These are phyloP conservation scores for Lenwebbia sp. DNA, from an alignment of 345 rosid species.

Conservation along the genomic window DNA sequence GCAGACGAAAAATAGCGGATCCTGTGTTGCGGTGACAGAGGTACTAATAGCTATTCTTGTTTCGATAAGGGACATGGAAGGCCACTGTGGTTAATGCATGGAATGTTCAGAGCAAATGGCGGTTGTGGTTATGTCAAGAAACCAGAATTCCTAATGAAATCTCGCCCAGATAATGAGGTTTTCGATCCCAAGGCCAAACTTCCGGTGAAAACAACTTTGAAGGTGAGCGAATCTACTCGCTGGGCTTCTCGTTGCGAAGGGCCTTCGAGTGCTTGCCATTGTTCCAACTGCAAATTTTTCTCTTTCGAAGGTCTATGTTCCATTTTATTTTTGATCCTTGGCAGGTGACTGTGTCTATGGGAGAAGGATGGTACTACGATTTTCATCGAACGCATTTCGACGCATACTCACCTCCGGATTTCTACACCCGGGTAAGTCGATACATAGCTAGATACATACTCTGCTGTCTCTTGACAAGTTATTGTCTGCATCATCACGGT, in stretches of 20 bases:
- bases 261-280: not conserved
- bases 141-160: constrained; percentile 47
- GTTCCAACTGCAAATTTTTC: too few species aligned
- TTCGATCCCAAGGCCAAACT: constrained; percentile 50
- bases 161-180: constrained; percentile 21
- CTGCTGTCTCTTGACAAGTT: not conserved
- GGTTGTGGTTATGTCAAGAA: constrained; percentile 88
- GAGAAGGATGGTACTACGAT: constrained; percentile 85
- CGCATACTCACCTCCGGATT: constrained; percentile 77
- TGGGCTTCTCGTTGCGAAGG: not conserved
- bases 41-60: not conserved
- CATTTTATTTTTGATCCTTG: not conserved
- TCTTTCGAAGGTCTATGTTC: not conserved
- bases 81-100: constrained; percentile 86
- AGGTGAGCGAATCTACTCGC: constrained; percentile 16
- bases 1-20: not conserved
- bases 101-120: constrained; percentile 88
- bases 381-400: constrained; percentile 72
- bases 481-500: not conserved
- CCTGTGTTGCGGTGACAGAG: not conserved
- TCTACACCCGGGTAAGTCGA: constrained; percentile 55
- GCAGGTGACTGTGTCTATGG: constrained; percentile 79
- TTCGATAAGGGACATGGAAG: constrained; percentile 64
- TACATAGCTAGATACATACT: not conserved
- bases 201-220: constrained; percentile 49